Base-by-base conservation (phyloP, 192 early-diverging fungal genomes). In the Geranomyces variabilis region DNA sequence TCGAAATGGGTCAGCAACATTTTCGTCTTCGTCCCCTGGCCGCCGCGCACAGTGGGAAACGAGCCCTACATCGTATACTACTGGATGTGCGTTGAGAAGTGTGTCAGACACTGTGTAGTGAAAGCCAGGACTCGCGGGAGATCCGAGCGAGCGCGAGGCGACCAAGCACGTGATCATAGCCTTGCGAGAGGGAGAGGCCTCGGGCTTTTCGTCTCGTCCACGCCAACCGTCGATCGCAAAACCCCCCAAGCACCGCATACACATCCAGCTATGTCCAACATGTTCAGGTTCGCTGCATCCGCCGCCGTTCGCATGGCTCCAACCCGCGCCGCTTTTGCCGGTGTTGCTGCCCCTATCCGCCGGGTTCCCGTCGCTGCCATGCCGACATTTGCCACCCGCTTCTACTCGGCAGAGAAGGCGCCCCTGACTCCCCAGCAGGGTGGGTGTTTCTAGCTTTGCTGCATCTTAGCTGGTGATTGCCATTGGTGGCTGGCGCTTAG, bases 71-170 rank as follows among this genome's bases (percentile, higher is more conserved):
- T 87, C 87, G 78, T 92, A 94, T 17, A 96, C 86, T n/a, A 81
- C 83, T 5, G 94, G 94, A 53, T 92, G 93, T 53, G 88, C 90
- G 83, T 96, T 96, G 58, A 67, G 36, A n/a, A 64, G 60, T 46
- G 21, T 47, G 43, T 0, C 59, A 33, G 22, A 33, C 73, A 68
- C 31, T 4, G 19, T 4, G 51, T 53, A 53, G 19, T 53, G 51
- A 17, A 53, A 24, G 51, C 4, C 4, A 53, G 51, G 51, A 53
- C 7, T 53, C 7, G 51, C 10, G 36, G 36, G 36, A 10, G 5
- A 41, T 41, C 3, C 10, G 3, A 41, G 36, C 3, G 36, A 41
- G 36, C 36, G 36, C 36, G 36, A 41, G 5, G n/a, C n/a, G n/a
- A 41, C 3, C 10, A 10, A 10, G 36, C 36, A 41, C 36, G 36